Conservation (phyloP, 306 rosid genomes). For the Crotalaria pallida region DNA sequence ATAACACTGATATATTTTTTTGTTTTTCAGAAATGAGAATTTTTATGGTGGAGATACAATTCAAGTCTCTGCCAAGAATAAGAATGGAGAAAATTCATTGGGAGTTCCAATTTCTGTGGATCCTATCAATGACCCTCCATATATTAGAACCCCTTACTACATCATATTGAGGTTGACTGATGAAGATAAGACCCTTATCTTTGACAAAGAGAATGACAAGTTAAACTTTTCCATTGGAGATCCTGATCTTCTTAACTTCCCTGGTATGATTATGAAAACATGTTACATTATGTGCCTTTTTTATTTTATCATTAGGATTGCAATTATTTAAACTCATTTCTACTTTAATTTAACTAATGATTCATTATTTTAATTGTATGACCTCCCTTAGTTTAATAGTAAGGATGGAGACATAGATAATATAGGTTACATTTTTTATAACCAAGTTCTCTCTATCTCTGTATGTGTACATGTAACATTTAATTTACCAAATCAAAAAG, state of each 20-base stretch:
- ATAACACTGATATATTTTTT: neutral
- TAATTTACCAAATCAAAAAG: neutral
- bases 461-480: neutral
- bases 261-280: constrained; percentile 39
- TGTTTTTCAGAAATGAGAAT: constrained; percentile 53
- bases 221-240: constrained; percentile 70
- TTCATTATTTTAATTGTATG: neutral
- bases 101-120: constrained; percentile 61
- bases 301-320: neutral
- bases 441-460: too few species aligned
- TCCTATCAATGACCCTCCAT: constrained; percentile 82
- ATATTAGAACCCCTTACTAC: constrained; percentile 51
- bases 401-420: too few species aligned
- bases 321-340: neutral
- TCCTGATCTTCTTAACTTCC: constrained; percentile 65
- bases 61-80: constrained; percentile 52
- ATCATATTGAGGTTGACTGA: constrained; percentile 54
- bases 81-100: constrained; percentile 56
- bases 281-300: neutral
- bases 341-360: neutral
- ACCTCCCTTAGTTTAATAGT: neutral
- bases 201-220: constrained; percentile 56
- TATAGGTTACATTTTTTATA: too few species aligned
- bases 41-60: constrained; percentile 59
- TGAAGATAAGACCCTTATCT: constrained; percentile 53